Evolutionary conservation across 768 basidiomycete genomes (phyloP), one percentile per base, ranked within the genome.

Genomic region (Trametes coccinea): DNA sequence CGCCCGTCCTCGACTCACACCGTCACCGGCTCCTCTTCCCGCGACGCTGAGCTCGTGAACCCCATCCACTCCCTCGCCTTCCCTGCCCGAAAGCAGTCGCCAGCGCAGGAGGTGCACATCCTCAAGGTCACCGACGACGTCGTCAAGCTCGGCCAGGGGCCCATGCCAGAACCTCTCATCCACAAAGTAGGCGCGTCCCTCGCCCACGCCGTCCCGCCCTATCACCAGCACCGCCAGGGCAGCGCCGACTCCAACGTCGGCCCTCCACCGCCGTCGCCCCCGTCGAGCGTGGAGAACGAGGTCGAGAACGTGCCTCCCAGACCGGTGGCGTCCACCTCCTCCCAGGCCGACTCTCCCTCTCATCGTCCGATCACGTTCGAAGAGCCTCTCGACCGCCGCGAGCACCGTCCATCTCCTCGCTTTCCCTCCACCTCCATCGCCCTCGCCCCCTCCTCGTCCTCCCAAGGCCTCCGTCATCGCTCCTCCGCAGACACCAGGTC

Each of bases 191-290:
- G 74, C 29, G 74, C 40, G 59, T 79, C 65, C 58, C 72, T 60
- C 72, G 73, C 53, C 6, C 44, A 59, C 47, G 59, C 60, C 47
- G 44, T 58, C 27, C 57, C 57, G 13, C 31, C 40, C 34, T 62
- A 48, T 31, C 61, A 50, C 41, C 57, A 66, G 10, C 49, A 29
- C 33, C 58, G 66, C 37, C 39, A 34, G 16, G 62, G 55, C 48
- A 65, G 63, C 49, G 57, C 41, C 16, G 68, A 67, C 39, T 60
- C 59, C 39, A 73, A 73, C 63, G 55, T 73, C 45, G 85, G 85
- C n/a, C 85, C 85, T 8, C 84, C 84, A 0, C 85, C 84, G 2
- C 84, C 86, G 9, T 85, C 81, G 0, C 80, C 80, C 0, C 80
- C 80, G 9, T 79, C 79, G 22, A 82, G 80, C 66, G 72, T 62